A percentile compares a stretch with the other conserved stretches of the same genome.
Evolutionary conservation across 1,139 yeast genomes (phyloP).

Genomic region (Kodamaea arcana): DNA sequence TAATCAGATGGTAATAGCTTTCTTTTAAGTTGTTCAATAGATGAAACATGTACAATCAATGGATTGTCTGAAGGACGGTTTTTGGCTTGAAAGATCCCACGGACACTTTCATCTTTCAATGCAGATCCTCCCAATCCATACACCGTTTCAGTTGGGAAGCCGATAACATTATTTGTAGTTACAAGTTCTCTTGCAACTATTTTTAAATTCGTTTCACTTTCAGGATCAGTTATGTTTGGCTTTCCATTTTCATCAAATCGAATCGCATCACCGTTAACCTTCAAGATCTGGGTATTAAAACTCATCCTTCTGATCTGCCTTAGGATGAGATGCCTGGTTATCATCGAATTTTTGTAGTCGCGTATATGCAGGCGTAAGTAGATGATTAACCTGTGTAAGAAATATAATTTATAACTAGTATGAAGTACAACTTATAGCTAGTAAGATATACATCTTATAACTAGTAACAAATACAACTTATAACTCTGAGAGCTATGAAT

Average conservation of each 20-base stretch:
- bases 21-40: slow-evolving; percentile 65
- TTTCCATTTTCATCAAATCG: slow-evolving; percentile 19
- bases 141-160: slow-evolving; percentile 96
- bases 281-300: slow-evolving; percentile 28
- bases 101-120: slow-evolving; percentile 66
- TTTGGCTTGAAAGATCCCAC: slow-evolving; percentile 77
- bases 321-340: neutral
- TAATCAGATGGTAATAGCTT: slow-evolving; percentile 44
- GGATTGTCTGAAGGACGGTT: slow-evolving; percentile 96
- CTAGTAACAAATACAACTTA: too few species aligned
- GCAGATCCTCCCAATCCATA: slow-evolving; percentile 94
- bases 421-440: too few species aligned
- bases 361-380: neutral
- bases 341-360: neutral
- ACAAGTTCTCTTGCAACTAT: slow-evolving; percentile 58
- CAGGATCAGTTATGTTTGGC: slow-evolving; percentile 41
- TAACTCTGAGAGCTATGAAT: too few species aligned
- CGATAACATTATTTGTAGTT: slow-evolving; percentile 60
- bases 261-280: slow-evolving; percentile 28
- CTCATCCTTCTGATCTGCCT: slow-evolving; percentile 9
- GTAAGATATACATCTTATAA: too few species aligned
- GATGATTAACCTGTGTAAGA: too few species aligned
- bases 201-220: slow-evolving; percentile 46
- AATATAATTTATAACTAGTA: too few species aligned
- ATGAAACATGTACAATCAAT: slow-evolving; percentile 81